Percentiles rank a stretch among this genome's conserved stretches.
These are phyloP conservation scores for Aspergillus persii DNA, from an alignment of 2,329 filamentous ascomycete species.

Conservation along the genomic window DNA sequence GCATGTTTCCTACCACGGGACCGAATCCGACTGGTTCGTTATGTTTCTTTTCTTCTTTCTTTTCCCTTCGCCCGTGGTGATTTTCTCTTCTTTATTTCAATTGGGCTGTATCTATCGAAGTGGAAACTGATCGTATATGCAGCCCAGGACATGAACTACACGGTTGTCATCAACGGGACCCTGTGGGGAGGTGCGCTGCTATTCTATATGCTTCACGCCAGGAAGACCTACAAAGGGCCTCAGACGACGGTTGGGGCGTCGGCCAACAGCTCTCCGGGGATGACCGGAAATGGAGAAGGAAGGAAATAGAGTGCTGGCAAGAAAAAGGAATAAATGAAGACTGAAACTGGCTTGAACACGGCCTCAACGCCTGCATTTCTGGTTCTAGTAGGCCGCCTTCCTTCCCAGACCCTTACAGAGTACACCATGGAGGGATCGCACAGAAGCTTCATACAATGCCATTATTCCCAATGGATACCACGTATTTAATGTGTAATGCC, in stretches of 20 bases:
- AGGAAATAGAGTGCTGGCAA: background rate
- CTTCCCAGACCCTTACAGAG: too few species aligned
- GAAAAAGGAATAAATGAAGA: background rate
- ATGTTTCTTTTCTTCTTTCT: background rate
- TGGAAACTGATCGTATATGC: constrained; percentile 48
- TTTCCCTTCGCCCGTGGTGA: too few species aligned
- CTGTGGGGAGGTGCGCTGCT: constrained; percentile 56
- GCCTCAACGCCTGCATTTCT: too few species aligned
- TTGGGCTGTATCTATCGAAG: too few species aligned
- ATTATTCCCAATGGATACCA: too few species aligned
- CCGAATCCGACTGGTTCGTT: constrained; percentile 50
- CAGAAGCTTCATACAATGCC: too few species aligned
- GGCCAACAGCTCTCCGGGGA: constrained; percentile 7
- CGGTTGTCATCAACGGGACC: constrained; percentile 57
- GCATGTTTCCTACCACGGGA: constrained; percentile 59
- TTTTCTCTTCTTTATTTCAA: background rate
- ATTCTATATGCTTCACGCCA: constrained; percentile 50
- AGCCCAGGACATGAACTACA: constrained; percentile 59
- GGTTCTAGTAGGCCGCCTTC: too few species aligned
- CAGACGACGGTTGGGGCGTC: constrained; percentile 53
- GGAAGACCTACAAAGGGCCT: constrained; percentile 61
- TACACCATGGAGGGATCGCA: too few species aligned
- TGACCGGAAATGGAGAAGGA: background rate
- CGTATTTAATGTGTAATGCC: too few species aligned
- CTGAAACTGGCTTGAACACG: too few species aligned